Evolutionary conservation across 1,284 basidiomycete genomes (phyloP), one percentile per base, ranked within the genome.

Genomic region (Fomes fomentarius): DNA sequence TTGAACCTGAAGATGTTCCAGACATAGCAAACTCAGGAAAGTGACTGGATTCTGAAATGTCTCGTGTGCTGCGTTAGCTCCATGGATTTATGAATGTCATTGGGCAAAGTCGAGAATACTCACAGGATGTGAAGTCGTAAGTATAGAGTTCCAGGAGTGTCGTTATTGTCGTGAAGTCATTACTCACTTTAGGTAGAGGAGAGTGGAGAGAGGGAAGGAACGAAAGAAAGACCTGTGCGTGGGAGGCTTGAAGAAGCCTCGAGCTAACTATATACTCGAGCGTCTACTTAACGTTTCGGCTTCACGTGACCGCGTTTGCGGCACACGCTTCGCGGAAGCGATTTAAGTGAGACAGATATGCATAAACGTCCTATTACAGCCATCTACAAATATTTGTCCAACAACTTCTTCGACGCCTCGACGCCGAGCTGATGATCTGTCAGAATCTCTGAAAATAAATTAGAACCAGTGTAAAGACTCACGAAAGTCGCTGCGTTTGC

Each of bases 401-500:
- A 55, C 31, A 69, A 41, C 46, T 68, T 67, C 63, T 65, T 68
- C 44, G 67, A 63, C 15, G 63, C 64, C 56, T 70, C 69, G 15
- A 70, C 69, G 24, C 69, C 69, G 25, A 70, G 59, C 68, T 69
- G 43, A 14, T 22, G 11, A 28, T 17, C 30, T 17, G 34, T 54
- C 42, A 55, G 54, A 35, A 24, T 15, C 22, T 19, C 17, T 57
- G 8, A 2, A 24, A n/a, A n/a, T 12, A n/a, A 24, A n/a, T 5
- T 8, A 17, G 25, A 7, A 43, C 24, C 22, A 30, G 28, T 12
- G 14, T 89, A 85, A 12, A 85, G 62, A 82, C 92, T 76, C 67
- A 95, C 89, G 77, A 96, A 96, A 50, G 94, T 95, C n/a, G 94
- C 94, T 46, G 94, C 94, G 71, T 96, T 96, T 25, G 94, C 94